phyloP scores from a whole-genome alignment of 73 alveolate species.

The Vitrella brassicaformis region DNA sequence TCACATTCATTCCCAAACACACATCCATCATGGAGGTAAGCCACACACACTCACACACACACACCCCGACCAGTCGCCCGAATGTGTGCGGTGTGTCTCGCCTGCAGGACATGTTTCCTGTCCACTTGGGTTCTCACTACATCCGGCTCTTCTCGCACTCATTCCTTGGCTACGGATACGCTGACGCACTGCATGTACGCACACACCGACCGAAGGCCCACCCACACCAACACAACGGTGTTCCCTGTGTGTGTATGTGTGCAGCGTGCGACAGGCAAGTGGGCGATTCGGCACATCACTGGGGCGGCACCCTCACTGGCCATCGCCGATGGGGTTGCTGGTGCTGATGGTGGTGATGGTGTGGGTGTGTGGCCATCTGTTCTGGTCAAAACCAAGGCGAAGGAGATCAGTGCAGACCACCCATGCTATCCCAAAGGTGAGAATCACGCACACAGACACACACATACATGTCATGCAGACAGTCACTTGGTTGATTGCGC shows the following conservation, averaged over 20 bases:
- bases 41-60: too few species aligned
- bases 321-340: background rate
- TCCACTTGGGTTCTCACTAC: background rate
- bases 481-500: background rate
- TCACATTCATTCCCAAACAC: background rate
- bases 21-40: background rate
- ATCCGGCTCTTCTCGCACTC: background rate
- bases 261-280: too few species aligned
- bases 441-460: background rate
- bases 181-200: background rate
- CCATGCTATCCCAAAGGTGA: too few species aligned
- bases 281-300: too few species aligned
- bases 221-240: too few species aligned
- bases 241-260: too few species aligned
- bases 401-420: too few species aligned
- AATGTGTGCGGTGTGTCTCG: too few species aligned
- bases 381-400: background rate
- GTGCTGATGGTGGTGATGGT: background rate
- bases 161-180: background rate
- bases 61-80: too few species aligned
- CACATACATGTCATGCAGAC: background rate
- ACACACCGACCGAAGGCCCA: too few species aligned
- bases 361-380: background rate
- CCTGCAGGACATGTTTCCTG: background rate
- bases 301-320: too few species aligned